Base-by-base conservation (phyloP, 2,329 filamentous ascomycete genomes). In the Coniella lustricola region DNA sequence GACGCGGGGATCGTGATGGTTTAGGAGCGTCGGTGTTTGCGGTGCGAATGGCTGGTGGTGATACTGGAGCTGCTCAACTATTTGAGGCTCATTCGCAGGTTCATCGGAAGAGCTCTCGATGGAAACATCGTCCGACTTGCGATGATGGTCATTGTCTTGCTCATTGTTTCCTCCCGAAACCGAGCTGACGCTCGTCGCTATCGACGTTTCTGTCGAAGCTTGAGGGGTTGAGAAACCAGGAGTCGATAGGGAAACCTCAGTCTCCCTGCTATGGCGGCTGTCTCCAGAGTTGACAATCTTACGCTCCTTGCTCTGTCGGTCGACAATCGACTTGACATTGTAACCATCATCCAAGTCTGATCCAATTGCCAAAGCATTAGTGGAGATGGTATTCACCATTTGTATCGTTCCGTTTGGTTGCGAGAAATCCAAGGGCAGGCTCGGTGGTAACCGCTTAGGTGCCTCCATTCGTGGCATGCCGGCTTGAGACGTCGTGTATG, bases 21-120 rank as follows among this genome's bases (percentile, higher is more conserved):
- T 64, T 32, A 39, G 17, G n/a, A 66, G 66, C 56, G 65, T 75
- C 44, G 65, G 66, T 49, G 70, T 67, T 21, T 67, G 65, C 48
- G 66, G 60, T 53, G 72, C 56, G 58, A 68, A 69, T 1, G 71
- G 62, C 43, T 73, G 71, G 55, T 80, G 79, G 56, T 83, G 77
- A 56, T 84, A 83, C 58, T 83, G 79, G 47, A 83, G 72, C 54
- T 74, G 74, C 10, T 79, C 76, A 8, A 82, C 74, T 3, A 70
- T 63, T 46, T 70, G 67, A 53, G 62, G 67, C 47, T 64, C 67
- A 5, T 66, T 58, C 43, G 67, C 59, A 44, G 66, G 64, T 14
- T 69, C 71, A 36, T 76, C 73, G 21, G 72, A 64, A 7, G 76
- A 79, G 57, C 74, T 76, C 48, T 70, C 71, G 1, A 70, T 67